Conservation (phyloP, 2,329 filamentous ascomycete genomes). For the Shiraia bambusicola region DNA sequence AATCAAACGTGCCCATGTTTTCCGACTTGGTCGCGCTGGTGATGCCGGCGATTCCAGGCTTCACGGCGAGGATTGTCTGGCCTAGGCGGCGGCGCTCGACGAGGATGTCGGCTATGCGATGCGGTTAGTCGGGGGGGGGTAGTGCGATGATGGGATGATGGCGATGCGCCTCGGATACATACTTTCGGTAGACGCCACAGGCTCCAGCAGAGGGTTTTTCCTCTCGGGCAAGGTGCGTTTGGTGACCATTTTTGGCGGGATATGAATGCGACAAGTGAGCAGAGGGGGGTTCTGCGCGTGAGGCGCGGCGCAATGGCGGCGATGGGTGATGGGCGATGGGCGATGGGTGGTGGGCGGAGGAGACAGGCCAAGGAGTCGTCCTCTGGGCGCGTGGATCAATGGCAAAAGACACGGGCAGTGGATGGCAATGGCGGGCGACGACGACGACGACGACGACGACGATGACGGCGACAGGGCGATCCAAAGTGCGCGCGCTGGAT, state of each 20-base stretch:
- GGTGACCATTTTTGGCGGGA: slow-evolving; percentile 31
- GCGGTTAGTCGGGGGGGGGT: slow-evolving; percentile 28
- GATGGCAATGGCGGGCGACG: slow-evolving; percentile 8
- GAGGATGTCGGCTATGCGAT: slow-evolving; percentile 55
- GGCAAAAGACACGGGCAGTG: slow-evolving; percentile 12
- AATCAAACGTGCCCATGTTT: slow-evolving; percentile 84
- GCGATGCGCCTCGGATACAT: slow-evolving; percentile 46
- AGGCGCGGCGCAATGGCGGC: slow-evolving; percentile 32
- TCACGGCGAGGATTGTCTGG: slow-evolving; percentile 85
- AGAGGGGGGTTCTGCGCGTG: slow-evolving; percentile 9
- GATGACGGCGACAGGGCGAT: slow-evolving; percentile 10
- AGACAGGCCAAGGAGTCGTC: slow-evolving; percentile 4
- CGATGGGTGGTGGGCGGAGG: background rate
- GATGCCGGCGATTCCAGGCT: slow-evolving; percentile 71
- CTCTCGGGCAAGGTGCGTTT: slow-evolving; percentile 58
- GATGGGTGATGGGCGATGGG: slow-evolving; percentile 11
- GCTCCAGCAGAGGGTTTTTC: slow-evolving; percentile 65
- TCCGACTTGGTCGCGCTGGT: slow-evolving; percentile 71
- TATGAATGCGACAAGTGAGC: slow-evolving; percentile 13
- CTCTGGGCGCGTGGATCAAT: slow-evolving; percentile 17
- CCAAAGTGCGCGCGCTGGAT: slow-evolving; percentile 2
- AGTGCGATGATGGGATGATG: slow-evolving; percentile 9
- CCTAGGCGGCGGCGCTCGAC: slow-evolving; percentile 84
- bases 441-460: no score
- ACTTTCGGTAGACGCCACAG: slow-evolving; percentile 65